Evolutionary conservation across 1,139 yeast genomes (phyloP).

Genomic region (Kodamaea plutei): DNA sequence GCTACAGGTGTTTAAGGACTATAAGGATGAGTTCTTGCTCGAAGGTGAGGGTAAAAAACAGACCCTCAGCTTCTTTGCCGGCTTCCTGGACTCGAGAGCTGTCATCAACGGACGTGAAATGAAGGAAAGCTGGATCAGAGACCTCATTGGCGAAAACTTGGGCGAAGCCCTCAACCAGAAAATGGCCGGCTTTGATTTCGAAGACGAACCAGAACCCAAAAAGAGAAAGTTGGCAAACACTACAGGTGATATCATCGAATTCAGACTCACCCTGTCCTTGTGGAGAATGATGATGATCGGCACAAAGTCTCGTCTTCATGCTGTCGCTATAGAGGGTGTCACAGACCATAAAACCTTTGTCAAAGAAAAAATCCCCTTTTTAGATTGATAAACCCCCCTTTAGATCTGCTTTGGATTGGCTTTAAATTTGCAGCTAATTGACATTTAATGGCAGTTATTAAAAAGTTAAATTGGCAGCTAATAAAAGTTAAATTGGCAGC

Average conservation of each 20-base stretch:
- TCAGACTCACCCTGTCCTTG: constrained; percentile 27
- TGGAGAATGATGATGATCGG: constrained; percentile 33
- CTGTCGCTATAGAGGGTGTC: constrained; percentile 29
- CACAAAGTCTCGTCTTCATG: constrained; percentile 23
- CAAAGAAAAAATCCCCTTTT: constrained; percentile 18
- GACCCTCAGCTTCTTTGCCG: constrained; percentile 20
- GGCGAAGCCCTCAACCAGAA: background rate
- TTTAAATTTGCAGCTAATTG: too few relatives aligned
- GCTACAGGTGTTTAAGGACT: constrained; percentile 23
- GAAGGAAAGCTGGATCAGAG: constrained; percentile 33
- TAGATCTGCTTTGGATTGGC: too few relatives aligned
- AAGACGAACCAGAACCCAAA: constrained; percentile 4
- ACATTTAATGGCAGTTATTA: too few relatives aligned
- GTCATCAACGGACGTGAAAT: constrained; percentile 35
- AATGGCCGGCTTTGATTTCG: background rate
- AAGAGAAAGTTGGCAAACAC: constrained; percentile 11
- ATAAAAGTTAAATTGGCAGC: too few relatives aligned
- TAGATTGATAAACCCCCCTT: too few relatives aligned
- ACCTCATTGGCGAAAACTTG: constrained; percentile 16
- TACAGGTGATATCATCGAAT: constrained; percentile 35
- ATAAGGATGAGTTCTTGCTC: constrained; percentile 19
- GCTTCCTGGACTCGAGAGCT: constrained; percentile 26
- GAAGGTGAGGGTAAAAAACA: constrained; percentile 20
- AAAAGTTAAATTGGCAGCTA: too few relatives aligned
- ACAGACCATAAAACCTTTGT: constrained; percentile 23